Percentiles rank a stretch among this genome's conserved stretches.
These are phyloP conservation scores for Candida berthetii DNA, from an alignment of 805 yeast species.

Conservation along the genomic window DNA sequence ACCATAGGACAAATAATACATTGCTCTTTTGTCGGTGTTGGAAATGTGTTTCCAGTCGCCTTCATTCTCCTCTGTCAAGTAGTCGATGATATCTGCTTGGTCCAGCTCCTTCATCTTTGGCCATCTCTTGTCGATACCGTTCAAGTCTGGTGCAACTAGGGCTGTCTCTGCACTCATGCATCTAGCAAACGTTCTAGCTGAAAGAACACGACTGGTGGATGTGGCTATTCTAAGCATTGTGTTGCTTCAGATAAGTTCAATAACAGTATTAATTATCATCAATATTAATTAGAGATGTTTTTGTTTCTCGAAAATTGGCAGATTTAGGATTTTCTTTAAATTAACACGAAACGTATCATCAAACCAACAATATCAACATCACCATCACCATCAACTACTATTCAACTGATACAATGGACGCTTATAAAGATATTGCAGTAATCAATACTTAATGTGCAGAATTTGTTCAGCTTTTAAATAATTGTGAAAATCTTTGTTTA, in stretches of 20 bases:
- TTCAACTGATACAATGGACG: constrained; percentile 5
- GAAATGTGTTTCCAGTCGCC: constrained; percentile 25
- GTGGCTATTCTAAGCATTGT: background rate
- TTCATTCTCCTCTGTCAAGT: constrained; percentile 24
- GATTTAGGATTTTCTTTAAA: too few species aligned
- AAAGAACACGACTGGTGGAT: too few species aligned
- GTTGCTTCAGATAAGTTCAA: too few species aligned
- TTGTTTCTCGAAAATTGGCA: too few species aligned
- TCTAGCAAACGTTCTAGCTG: too few species aligned
- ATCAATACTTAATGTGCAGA: too few species aligned
- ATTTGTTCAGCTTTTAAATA: too few species aligned
- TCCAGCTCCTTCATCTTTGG: constrained; percentile 22
- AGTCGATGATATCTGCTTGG: constrained; percentile 29
- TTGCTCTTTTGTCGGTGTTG: constrained; percentile 20
- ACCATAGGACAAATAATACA: constrained; percentile 31
- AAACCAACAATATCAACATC: too few species aligned
- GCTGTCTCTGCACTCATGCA: background rate
- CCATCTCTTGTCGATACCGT: constrained; percentile 25
- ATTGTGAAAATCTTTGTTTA: background rate
- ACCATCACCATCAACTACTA: background rate
- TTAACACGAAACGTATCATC: too few species aligned
- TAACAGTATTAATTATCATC: too few species aligned
- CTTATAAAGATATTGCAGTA: constrained; percentile 19
- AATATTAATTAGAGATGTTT: too few species aligned
- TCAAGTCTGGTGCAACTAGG: constrained; percentile 23